Evolutionary conservation across 2,329 filamentous ascomycete species (phyloP), one percentile per base, ranked within the genome.

Genomic region (Lasiodiplodia sp.): DNA sequence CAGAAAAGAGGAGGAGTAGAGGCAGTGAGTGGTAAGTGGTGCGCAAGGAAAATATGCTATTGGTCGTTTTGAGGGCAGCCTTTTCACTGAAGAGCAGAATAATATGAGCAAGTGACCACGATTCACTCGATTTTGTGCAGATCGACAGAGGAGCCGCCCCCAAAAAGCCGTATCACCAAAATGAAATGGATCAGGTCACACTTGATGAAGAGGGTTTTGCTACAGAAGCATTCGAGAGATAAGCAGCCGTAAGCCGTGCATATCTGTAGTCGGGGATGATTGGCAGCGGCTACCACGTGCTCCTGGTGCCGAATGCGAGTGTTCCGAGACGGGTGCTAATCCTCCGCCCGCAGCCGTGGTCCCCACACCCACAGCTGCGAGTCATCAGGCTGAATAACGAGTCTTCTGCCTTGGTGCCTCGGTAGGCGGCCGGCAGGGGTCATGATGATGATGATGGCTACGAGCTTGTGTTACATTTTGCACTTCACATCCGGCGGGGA

Each of bases 171-270:
- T 23, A 12, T n/a, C 16, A 51, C 25, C 3, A 63, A 63, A n/a
- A 37, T 4, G 23, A 49, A 31, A 14, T 52, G 44, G 44, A 31
- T 16, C 14, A 52, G 44, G 11, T n/a, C 44, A 38, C 34, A 34
- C 31, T 34, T 34, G 31, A 34, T 34, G 31, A 34, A 34, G 31
- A 34, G 1, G 28, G 18, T n/a, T 38, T 40, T 28, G 18, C 12
- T 14, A 34, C 23, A 51, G 11, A 49, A 51, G 40, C 58, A 63
- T 51, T 64, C 60, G n/a, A 64, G 31, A 37, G 44, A 31, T 64
- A 52, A 64, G 60, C 60, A 64, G 60, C 60, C 58, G 28, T 64
- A 51, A 64, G 60, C 60, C n/a, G 44, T n/a, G 40, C 56, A 47
- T 31, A 18, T 52, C 6, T 11, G 11, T 14, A 8, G 12, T 14